phyloP scores from a whole-genome alignment of 2,329 filamentous ascomycete genomes.

The Fusarium palustre region DNA sequence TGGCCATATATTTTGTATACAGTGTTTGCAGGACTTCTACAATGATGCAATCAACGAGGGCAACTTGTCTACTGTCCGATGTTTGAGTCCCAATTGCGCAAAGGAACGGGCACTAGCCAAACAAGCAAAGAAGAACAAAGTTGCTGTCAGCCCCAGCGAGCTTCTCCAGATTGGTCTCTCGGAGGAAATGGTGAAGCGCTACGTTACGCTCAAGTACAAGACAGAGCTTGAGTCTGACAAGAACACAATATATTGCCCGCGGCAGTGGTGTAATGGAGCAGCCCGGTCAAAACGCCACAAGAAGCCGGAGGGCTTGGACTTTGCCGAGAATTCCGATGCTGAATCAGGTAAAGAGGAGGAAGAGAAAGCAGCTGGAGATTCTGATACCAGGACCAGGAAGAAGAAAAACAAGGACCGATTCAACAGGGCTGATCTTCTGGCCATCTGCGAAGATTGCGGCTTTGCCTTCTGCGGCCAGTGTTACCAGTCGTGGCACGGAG shows the following conservation, averaged over 20 bases:
- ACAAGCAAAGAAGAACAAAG: constrained; percentile 67
- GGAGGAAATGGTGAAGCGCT: constrained; percentile 81
- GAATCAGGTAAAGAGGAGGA: constrained; percentile 62
- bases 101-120: constrained; percentile 64
- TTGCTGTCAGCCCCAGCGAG: constrained; percentile 83
- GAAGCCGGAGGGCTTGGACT: constrained; percentile 75
- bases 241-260: constrained; percentile 90
- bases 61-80: constrained; percentile 81
- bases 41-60: constrained; percentile 88
- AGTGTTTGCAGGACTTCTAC: constrained; percentile 93
- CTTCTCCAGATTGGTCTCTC: constrained; percentile 80
- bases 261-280: constrained; percentile 91
- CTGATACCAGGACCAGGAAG: constrained; percentile 35
- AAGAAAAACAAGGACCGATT: constrained; percentile 49
- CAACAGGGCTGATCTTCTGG: constrained; percentile 72
- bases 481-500: constrained; percentile 89
- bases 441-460: constrained; percentile 87
- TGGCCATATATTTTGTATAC: constrained; percentile 88
- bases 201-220: constrained; percentile 91
- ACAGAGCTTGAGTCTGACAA: constrained; percentile 92
- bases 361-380: constrained; percentile 42
- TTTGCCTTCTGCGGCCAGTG: constrained; percentile 87
- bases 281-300: constrained; percentile 80
- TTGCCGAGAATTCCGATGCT: constrained; percentile 67
- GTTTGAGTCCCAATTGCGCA: constrained; percentile 82